These are phyloP conservation scores for Ophiostoma novo-ulmi DNA, from an alignment of 2,329 filamentous ascomycete species.

Conservation along the genomic window DNA sequence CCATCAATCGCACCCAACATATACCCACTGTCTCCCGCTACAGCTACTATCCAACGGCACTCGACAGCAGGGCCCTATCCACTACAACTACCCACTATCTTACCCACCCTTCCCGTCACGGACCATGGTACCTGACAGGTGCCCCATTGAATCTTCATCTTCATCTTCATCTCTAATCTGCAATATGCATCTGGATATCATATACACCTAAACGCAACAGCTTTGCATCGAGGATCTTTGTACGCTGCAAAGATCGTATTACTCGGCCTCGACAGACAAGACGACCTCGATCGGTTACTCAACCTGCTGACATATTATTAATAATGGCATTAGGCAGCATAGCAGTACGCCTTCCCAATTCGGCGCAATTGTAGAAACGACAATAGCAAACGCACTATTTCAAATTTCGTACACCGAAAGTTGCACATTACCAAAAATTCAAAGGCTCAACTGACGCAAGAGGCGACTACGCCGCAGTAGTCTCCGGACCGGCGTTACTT, in stretches of 20 bases:
- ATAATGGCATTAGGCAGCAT: background rate
- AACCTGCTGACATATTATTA: background rate
- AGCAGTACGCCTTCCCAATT: background rate
- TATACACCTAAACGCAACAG: background rate
- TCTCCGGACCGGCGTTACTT: background rate
- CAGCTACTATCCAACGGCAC: constrained; percentile 12
- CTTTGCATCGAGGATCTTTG: background rate
- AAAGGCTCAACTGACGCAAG: background rate
- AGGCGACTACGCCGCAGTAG: background rate
- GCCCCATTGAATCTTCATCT: constrained; percentile 17
- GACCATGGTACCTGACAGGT: constrained; percentile 29
- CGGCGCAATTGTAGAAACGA: background rate
- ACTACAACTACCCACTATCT: constrained; percentile 26
- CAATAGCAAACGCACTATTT: background rate
- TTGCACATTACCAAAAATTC: too few relatives aligned
- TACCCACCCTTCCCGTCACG: constrained; percentile 25
- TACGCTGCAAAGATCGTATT: background rate
- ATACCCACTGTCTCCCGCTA: constrained; percentile 13
- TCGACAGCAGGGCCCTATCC: constrained; percentile 16
- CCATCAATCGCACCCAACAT: background rate
- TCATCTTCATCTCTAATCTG: background rate
- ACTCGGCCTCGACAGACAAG: background rate
- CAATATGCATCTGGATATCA: background rate
- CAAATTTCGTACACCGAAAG: background rate
- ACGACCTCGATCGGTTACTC: background rate